Conservation (phyloP, 164 flowering plant genomes). For the Macadamia integrifolia region DNA sequence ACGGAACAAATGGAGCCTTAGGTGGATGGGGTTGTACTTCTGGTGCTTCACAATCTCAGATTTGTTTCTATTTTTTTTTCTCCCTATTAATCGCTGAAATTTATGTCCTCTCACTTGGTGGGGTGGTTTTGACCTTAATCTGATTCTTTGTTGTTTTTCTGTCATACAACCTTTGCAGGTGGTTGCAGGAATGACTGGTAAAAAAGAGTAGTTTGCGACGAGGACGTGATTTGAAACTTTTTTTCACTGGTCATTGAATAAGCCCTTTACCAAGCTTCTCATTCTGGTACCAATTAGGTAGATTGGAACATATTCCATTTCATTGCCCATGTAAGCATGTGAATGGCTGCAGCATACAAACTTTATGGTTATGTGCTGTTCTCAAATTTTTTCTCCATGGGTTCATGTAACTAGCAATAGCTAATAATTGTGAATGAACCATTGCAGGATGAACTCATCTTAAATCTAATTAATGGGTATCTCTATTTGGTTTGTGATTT, state of each 20-base stretch:
- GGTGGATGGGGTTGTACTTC: too few relatives aligned
- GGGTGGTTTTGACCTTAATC: background rate
- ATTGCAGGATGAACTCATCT: too few relatives aligned
- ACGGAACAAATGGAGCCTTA: too few relatives aligned
- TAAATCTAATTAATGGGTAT: too few relatives aligned
- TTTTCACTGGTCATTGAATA: background rate
- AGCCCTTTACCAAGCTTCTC: background rate
- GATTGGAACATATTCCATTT: background rate
- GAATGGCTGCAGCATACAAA: background rate
- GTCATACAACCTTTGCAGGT: background rate
- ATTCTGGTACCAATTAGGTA: background rate
- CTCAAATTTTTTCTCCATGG: too few relatives aligned
- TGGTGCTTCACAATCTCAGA: background rate
- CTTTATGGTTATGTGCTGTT: background rate
- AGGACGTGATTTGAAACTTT: background rate
- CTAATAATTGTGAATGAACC: too few relatives aligned
- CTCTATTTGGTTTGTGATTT: too few relatives aligned
- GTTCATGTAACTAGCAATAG: too few relatives aligned
- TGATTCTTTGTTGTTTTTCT: background rate
- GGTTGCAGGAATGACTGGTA: slow-evolving; percentile 1
- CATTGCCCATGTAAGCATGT: background rate
- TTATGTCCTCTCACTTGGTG: too few relatives aligned
- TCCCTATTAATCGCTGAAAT: background rate
- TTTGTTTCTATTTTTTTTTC: background rate
- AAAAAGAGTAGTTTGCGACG: background rate